Percentiles rank a stretch among this genome's conserved stretches.
phyloP scores from a whole-genome alignment of 108 stramenopile species.

The Pseudonitzschia pungens region DNA sequence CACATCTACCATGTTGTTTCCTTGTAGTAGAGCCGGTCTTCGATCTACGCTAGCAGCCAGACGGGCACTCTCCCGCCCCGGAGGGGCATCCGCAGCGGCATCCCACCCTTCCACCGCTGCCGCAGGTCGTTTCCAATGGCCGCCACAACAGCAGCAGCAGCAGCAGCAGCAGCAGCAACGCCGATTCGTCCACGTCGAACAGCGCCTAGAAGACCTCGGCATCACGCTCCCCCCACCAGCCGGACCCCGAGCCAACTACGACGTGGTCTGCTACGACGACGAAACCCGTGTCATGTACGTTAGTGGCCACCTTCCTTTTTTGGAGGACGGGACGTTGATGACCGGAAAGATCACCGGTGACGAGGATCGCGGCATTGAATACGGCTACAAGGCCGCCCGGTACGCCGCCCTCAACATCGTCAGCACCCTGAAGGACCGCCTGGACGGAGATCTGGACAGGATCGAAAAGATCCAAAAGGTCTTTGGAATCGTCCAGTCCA shows the following conservation, averaged over 20 bases:
- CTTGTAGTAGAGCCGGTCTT: not conserved
- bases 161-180: not conserved
- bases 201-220: constrained; percentile 65
- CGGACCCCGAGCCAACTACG: constrained; percentile 86
- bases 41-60: not conserved
- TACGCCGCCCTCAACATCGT: constrained; percentile 83
- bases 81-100: not conserved
- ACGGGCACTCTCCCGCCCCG: not conserved
- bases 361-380: constrained; percentile 60
- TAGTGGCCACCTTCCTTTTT: constrained; percentile 84
- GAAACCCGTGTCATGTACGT: constrained; percentile 67
- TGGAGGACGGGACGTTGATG: constrained; percentile 70
- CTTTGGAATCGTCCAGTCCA: constrained; percentile 89
- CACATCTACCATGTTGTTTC: not conserved
- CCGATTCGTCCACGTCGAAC: constrained; percentile 65
- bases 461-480: constrained; percentile 85
- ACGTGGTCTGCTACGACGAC: constrained; percentile 57
- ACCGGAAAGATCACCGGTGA: constrained; percentile 66
- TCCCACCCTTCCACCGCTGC: not conserved
- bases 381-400: constrained; percentile 89
- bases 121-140: not conserved
- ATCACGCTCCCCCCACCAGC: constrained; percentile 77
- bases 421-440: constrained; percentile 72
- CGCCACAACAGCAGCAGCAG: too few species aligned
- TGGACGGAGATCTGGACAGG: constrained; percentile 77